These are phyloP conservation scores for Canavalia gladiata DNA, from an alignment of 306 rosid genomes.

Conservation along the genomic window DNA sequence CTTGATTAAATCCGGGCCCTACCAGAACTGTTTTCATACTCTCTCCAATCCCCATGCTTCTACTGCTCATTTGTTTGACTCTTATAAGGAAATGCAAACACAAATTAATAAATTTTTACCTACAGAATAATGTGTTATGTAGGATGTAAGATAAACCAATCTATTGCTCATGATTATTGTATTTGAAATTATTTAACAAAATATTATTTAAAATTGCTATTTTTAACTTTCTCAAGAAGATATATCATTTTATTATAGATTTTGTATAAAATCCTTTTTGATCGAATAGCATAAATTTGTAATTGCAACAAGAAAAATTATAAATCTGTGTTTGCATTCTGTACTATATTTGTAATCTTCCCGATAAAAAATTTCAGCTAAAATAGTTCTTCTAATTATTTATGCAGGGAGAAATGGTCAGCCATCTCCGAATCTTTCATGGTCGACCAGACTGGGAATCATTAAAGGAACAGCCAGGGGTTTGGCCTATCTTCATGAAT, in stretches of 20 bases:
- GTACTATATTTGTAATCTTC: conserved; percentile 39
- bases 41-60: conserved; percentile 45
- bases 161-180: neutral
- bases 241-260: conserved; percentile 14
- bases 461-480: conserved; percentile 93
- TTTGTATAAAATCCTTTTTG: conserved; percentile 13
- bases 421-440: conserved; percentile 73
- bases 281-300: conserved; percentile 23
- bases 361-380: conserved; percentile 8
- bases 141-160: conserved; percentile 15
- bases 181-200: conserved; percentile 29
- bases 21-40: conserved; percentile 39
- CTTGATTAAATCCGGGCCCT: conserved; percentile 39
- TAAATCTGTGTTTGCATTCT: conserved; percentile 40
- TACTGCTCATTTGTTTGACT: conserved; percentile 21
- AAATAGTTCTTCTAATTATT: conserved; percentile 22
- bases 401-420: conserved; percentile 81
- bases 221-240: conserved; percentile 13
- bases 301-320: neutral
- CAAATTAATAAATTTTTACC: neutral
- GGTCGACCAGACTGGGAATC: conserved; percentile 84
- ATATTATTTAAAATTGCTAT: conserved; percentile 25
- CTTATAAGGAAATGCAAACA: neutral
- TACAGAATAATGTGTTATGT: neutral
- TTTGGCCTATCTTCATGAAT: conserved; percentile 95